Conservation (phyloP, 176 grass and related monocot species). For the Bromus sterilis region DNA sequence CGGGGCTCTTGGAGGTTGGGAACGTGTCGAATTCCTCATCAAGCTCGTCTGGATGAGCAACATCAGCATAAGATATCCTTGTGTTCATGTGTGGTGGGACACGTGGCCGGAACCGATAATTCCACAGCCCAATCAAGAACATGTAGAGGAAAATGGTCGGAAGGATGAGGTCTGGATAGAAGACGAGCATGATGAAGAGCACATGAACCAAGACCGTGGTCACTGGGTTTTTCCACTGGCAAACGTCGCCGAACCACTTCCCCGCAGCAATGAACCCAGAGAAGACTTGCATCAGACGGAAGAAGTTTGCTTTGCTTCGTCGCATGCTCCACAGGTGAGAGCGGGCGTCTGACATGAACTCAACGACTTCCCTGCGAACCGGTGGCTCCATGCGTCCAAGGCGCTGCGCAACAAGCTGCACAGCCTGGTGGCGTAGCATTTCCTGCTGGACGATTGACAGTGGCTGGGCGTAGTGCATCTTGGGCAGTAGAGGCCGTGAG, state of each 20-base stretch:
- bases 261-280: slow-evolving; percentile 57
- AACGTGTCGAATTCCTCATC: slow-evolving; percentile 98
- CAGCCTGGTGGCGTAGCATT: slow-evolving; percentile 59
- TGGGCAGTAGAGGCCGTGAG: slow-evolving; percentile 71
- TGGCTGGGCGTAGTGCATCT: slow-evolving; percentile 81
- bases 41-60: slow-evolving; percentile 59
- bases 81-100: slow-evolving; percentile 85
- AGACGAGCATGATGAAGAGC: slow-evolving; percentile 75
- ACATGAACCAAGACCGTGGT: slow-evolving; percentile 74
- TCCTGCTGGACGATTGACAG: slow-evolving; percentile 71
- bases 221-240: slow-evolving; percentile 79
- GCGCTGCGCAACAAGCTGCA: slow-evolving; percentile 49
- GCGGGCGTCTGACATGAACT: slow-evolving; percentile 80
- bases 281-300: slow-evolving; percentile 83
- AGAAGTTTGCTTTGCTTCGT: slow-evolving; percentile 97
- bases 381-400: slow-evolving; percentile 88
- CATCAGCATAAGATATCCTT: slow-evolving; percentile 61
- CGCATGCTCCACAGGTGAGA: slow-evolving; percentile 92
- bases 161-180: slow-evolving; percentile 87
- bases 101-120: slow-evolving; percentile 63
- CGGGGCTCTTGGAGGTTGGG: slow-evolving; percentile 50
- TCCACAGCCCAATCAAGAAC: slow-evolving; percentile 86
- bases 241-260: slow-evolving; percentile 71
- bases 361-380: slow-evolving; percentile 78
- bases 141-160: slow-evolving; percentile 83